These are phyloP conservation scores for Albugo candida DNA, from an alignment of 352 stramenopile species.

Conservation along the genomic window DNA sequence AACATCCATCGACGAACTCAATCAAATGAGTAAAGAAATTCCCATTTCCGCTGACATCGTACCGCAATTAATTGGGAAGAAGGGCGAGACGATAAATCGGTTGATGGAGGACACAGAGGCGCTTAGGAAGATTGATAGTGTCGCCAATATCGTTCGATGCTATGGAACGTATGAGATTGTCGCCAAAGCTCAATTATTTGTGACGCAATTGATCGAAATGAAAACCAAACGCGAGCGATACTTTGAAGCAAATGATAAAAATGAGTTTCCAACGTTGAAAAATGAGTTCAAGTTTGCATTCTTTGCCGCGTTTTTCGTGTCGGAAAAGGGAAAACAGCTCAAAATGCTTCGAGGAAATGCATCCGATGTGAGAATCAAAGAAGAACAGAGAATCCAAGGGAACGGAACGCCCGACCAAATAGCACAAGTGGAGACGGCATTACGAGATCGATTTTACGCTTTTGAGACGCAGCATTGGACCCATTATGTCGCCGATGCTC, in stretches of 20 bases:
- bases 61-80: constrained; percentile 70
- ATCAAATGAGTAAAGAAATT: constrained; percentile 32
- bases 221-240: constrained; percentile 39
- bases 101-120: constrained; percentile 61
- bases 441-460: constrained; percentile 26
- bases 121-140: constrained; percentile 60
- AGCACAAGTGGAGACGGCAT: constrained; percentile 29
- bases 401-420: constrained; percentile 52
- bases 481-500: constrained; percentile 29
- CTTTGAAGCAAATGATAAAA: constrained; percentile 20
- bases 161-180: constrained; percentile 42
- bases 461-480: constrained; percentile 45
- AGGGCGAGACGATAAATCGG: constrained; percentile 68
- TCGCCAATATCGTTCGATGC: constrained; percentile 42
- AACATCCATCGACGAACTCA: constrained; percentile 30
- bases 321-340: constrained; percentile 48
- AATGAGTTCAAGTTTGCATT: constrained; percentile 42
- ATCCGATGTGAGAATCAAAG: constrained; percentile 38
- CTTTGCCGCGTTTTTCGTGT: constrained; percentile 66
- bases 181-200: constrained; percentile 25
- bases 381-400: constrained; percentile 32
- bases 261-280: constrained; percentile 25
- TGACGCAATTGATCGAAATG: constrained; percentile 35
- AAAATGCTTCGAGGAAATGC: constrained; percentile 36
- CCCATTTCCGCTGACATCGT: constrained; percentile 47